phyloP scores from a whole-genome alignment of 106 monocot genomes.

The Alisma plantagoaquatica region DNA sequence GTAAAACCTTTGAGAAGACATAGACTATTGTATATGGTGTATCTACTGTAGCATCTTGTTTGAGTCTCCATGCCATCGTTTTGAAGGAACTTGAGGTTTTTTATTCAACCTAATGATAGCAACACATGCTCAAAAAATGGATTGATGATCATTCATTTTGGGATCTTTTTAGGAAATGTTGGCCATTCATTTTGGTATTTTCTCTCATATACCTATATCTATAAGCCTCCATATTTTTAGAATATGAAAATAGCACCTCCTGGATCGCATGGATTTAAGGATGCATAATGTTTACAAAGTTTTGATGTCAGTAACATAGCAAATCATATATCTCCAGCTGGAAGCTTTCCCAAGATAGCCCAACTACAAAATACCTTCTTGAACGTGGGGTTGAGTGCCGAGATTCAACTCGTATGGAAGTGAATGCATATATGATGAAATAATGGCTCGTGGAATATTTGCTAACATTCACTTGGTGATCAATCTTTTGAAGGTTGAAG shows the following conservation, averaged over 20 bases:
- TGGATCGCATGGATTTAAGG: neutral
- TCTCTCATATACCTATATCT: slow-evolving; percentile 1
- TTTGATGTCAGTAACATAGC: neutral
- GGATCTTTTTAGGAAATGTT: no score
- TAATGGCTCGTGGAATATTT: neutral
- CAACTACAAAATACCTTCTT: neutral
- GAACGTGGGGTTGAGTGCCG: neutral
- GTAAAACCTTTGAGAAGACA: no score
- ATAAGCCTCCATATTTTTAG: neutral
- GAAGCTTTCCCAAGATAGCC: slow-evolving; percentile 2
- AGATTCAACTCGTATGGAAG: slow-evolving; percentile 2
- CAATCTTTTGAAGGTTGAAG: neutral
- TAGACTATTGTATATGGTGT: no score
- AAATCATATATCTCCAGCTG: slow-evolving; percentile 1
- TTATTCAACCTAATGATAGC: no score
- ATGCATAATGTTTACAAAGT: neutral
- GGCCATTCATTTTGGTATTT: no score
- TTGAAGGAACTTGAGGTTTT: no score
- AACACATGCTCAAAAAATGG: no score
- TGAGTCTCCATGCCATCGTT: no score
- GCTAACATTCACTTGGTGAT: neutral
- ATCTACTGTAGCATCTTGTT: no score
- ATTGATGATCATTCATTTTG: no score
- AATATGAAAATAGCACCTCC: neutral
- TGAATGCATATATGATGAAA: neutral